Percentiles rank a stretch among this genome's conserved stretches.
phyloP scores from a whole-genome alignment of 2,329 filamentous ascomycete species.

The Stylonectria norvegica region DNA sequence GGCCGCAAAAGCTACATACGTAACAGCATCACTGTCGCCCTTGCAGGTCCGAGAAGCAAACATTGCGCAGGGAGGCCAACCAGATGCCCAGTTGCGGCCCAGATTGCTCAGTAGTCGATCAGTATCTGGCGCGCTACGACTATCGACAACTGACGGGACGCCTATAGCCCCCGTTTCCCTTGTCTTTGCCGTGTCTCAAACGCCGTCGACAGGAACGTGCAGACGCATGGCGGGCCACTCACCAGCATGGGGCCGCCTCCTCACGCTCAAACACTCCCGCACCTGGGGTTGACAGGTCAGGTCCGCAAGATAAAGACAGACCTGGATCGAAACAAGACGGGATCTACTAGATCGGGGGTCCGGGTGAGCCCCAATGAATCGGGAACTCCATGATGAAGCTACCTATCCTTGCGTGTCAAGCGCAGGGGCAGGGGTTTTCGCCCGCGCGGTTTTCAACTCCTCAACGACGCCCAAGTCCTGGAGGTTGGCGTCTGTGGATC shows the following conservation, averaged over 20 bases:
- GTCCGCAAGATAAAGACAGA: slow-evolving; percentile 7
- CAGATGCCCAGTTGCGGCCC: background rate
- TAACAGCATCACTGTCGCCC: background rate
- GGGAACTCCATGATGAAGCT: slow-evolving; percentile 6
- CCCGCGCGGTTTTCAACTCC: background rate
- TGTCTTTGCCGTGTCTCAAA: background rate
- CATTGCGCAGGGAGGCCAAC: background rate
- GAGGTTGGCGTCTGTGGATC: too few relatives aligned
- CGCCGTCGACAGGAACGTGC: background rate
- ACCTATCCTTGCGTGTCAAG: too few relatives aligned
- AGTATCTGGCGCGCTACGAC: background rate
- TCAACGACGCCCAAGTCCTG: too few relatives aligned
- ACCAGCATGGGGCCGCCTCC: background rate
- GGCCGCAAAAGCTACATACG: too few relatives aligned
- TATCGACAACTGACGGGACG: background rate
- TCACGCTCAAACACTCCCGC: background rate
- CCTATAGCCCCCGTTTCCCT: too few relatives aligned
- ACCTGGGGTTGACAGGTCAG: background rate
- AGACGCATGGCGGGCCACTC: background rate
- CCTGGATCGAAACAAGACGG: slow-evolving; percentile 10
- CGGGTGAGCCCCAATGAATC: background rate
- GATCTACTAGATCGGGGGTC: slow-evolving; percentile 18
- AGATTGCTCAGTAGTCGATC: background rate
- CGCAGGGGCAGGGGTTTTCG: too few relatives aligned
- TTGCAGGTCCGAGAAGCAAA: background rate